Conservation (phyloP, 257 asterid species). For the Solanum piurae region DNA sequence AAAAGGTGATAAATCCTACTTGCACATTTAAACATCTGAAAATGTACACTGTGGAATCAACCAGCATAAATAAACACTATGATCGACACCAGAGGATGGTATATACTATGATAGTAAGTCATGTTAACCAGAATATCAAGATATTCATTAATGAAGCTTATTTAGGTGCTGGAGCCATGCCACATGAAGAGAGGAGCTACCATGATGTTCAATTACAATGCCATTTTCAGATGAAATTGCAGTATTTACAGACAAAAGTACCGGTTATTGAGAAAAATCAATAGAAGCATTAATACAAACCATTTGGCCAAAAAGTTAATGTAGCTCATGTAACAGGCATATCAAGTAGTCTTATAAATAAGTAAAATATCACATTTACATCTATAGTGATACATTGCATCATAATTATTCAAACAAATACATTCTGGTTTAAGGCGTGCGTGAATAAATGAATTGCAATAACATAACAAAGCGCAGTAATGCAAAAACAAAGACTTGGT, state of each 20-base stretch:
- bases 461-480: background rate
- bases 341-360: background rate
- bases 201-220: background rate
- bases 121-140: background rate
- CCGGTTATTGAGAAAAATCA: background rate
- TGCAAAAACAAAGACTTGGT: background rate
- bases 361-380: background rate
- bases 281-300: background rate
- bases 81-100: background rate
- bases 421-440: background rate
- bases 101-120: background rate
- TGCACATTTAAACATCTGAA: background rate
- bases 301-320: background rate
- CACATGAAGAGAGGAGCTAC: background rate
- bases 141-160: background rate
- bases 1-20: background rate
- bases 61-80: background rate
- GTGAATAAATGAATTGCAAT: background rate
- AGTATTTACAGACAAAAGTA: background rate
- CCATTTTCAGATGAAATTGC: background rate
- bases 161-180: background rate
- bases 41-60: background rate
- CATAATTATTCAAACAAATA: background rate
- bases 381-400: background rate
- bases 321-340: background rate